Conservation (phyloP, 306 rosid genomes). For the Rosa rugosa region DNA sequence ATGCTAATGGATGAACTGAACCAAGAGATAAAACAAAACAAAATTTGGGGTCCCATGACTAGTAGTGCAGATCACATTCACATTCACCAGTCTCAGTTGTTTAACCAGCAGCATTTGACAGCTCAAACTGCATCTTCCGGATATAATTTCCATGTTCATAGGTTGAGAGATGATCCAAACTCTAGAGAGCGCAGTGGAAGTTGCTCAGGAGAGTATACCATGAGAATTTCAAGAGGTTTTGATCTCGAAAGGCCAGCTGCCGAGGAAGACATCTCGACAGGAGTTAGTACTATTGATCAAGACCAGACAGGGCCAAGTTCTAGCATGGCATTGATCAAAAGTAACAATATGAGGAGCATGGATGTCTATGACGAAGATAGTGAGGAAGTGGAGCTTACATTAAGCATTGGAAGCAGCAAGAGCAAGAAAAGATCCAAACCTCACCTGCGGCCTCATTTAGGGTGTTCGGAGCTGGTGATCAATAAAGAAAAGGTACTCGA, state of each 20-base stretch:
- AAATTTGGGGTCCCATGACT: slow-evolving; percentile 34
- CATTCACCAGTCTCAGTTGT: slow-evolving; percentile 35
- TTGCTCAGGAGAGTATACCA: slow-evolving; percentile 58
- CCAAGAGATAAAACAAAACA: slow-evolving; percentile 43
- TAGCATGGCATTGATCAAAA: slow-evolving; percentile 23
- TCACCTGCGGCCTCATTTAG: slow-evolving; percentile 6
- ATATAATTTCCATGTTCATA: slow-evolving; percentile 37
- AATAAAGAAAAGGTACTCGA: slow-evolving; percentile 43
- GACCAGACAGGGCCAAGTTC: slow-evolving; percentile 57
- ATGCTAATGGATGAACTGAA: slow-evolving; percentile 66
- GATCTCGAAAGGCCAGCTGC: slow-evolving; percentile 71
- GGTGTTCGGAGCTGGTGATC: slow-evolving; percentile 17
- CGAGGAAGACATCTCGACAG: slow-evolving; percentile 44
- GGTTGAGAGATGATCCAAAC: slow-evolving; percentile 49
- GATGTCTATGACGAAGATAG: slow-evolving; percentile 51
- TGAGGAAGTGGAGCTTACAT: slow-evolving; percentile 81
- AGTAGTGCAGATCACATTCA: slow-evolving; percentile 28
- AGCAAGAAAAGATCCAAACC: slow-evolving; percentile 52
- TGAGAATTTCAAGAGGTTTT: slow-evolving; percentile 55
- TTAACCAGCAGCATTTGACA: slow-evolving; percentile 33
- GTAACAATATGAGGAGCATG: slow-evolving; percentile 36
- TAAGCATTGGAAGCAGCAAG: slow-evolving; percentile 75
- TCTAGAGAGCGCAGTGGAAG: slow-evolving; percentile 79
- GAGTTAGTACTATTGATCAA: slow-evolving; percentile 37
- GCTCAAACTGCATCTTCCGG: slow-evolving; percentile 26